These are phyloP conservation scores for Ensete glaucum DNA, from an alignment of 176 grass and related monocot species.

Conservation along the genomic window DNA sequence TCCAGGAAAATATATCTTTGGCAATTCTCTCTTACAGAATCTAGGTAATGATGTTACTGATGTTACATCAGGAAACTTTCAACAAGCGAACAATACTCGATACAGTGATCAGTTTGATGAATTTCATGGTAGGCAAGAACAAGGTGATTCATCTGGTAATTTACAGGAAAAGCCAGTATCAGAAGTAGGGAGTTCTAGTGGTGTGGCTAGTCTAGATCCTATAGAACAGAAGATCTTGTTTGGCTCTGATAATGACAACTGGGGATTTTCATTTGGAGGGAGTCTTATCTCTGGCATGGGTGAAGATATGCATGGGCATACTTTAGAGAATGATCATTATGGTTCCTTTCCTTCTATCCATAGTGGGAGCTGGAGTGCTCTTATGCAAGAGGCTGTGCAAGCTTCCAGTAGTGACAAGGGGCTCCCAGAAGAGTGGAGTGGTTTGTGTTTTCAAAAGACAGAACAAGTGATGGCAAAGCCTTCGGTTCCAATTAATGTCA, in stretches of 20 bases:
- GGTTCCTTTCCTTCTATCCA: constrained; percentile 29
- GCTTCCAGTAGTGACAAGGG: constrained; percentile 35
- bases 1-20: constrained; percentile 1
- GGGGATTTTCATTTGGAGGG: constrained; percentile 12
- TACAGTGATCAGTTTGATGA: constrained; percentile 22
- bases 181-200: constrained; percentile 1
- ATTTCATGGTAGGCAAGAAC: constrained; percentile 19
- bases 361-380: constrained; percentile 46
- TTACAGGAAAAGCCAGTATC: constrained; percentile 18
- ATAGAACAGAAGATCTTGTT: constrained; percentile 43
- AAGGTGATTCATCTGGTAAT: constrained; percentile 17
- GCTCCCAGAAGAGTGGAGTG: constrained; percentile 26
- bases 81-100: constrained; percentile 17
- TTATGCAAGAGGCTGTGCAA: constrained; percentile 48
- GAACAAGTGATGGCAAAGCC: not conserved
- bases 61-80: constrained; percentile 17
- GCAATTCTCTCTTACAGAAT: constrained; percentile 4
- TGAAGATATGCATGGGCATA: constrained; percentile 15
- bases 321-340: constrained; percentile 15
- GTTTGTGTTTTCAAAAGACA: constrained; percentile 20
- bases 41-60: not conserved
- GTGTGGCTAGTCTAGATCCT: constrained; percentile 34
- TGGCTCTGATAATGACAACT: constrained; percentile 27
- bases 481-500: constrained; percentile 9
- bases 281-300: constrained; percentile 8